These are phyloP conservation scores for Penicillium brasilianum DNA, from an alignment of 2,329 filamentous ascomycete species.

Conservation along the genomic window DNA sequence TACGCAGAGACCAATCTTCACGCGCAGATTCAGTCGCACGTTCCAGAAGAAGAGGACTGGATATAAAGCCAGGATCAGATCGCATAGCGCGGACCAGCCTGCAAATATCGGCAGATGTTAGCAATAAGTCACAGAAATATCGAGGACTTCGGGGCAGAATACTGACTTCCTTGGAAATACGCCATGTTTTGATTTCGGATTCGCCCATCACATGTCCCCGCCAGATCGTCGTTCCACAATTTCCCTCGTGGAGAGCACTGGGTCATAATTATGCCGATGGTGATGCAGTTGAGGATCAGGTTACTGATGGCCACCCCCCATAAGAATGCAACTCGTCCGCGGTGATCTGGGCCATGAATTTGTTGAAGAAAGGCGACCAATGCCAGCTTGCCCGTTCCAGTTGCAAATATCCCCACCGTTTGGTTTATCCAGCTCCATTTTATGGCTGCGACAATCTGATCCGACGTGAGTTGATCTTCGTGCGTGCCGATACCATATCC, in stretches of 20 bases:
- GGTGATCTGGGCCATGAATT: conserved; percentile 29
- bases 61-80: conserved; percentile 33
- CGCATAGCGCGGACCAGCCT: conserved; percentile 26
- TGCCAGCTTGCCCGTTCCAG: conserved; percentile 22
- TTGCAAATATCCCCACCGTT: conserved; percentile 24
- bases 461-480: conserved; percentile 1
- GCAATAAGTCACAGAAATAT: not conserved
- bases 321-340: conserved; percentile 13
- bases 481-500: conserved; percentile 24
- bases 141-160: not conserved
- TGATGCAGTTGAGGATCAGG: conserved; percentile 21
- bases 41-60: conserved; percentile 33
- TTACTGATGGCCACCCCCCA: conserved; percentile 20
- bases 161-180: conserved; percentile 32
- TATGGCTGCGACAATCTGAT: conserved; percentile 14
- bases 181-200: conserved; percentile 21
- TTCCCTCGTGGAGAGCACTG: conserved; percentile 23
- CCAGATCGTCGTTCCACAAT: conserved; percentile 21
- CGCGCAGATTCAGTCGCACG: conserved; percentile 25
- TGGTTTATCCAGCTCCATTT: conserved; percentile 32
- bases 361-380: conserved; percentile 31
- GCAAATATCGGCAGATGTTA: not conserved
- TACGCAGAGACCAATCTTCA: conserved; percentile 33
- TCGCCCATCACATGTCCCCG: conserved; percentile 21
- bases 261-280: conserved; percentile 19